Evolutionary conservation across 106 monocot genomes (phyloP).

Genomic region (Gastrodia elata): DNA sequence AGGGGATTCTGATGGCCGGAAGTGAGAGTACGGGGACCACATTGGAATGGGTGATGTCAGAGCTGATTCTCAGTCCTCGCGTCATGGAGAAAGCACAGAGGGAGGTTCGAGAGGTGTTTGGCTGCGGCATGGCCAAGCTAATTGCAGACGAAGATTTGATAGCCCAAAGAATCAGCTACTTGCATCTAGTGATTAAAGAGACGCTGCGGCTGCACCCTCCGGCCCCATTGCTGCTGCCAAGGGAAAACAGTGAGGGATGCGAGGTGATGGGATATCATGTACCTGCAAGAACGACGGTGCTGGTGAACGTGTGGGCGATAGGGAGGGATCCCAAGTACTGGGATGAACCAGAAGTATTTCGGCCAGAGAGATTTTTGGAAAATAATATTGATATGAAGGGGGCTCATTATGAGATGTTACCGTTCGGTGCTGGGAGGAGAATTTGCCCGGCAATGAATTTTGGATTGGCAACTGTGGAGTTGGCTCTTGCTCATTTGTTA

Average conservation of each 20-base stretch:
- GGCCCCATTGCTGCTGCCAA: conserved; percentile 21
- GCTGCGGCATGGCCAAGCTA: background rate
- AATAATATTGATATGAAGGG: conserved; percentile 6
- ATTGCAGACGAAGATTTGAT: conserved; percentile 3
- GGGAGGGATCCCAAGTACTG: conserved; percentile 27
- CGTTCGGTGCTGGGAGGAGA: conserved; percentile 28
- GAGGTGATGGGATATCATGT: conserved; percentile 27
- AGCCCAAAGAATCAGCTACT: conserved; percentile 8
- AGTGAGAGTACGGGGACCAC: conserved; percentile 12
- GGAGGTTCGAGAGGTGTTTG: conserved; percentile 12
- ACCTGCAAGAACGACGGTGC: conserved; percentile 11
- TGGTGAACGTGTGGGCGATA: conserved; percentile 30
- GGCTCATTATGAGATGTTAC: conserved; percentile 18
- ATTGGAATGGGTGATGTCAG: conserved; percentile 22
- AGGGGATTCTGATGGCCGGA: conserved; percentile 18
- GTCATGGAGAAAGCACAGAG: conserved; percentile 11
- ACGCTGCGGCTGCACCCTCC: conserved; percentile 28
- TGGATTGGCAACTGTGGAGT: background rate
- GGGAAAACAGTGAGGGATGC: conserved; percentile 10
- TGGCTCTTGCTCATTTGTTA: too few relatives aligned
- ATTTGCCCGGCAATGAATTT: conserved; percentile 23
- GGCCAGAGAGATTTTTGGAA: conserved; percentile 18
- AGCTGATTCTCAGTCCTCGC: conserved; percentile 13
- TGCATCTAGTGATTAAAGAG: conserved; percentile 33
- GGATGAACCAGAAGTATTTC: conserved; percentile 13